Base-by-base conservation (phyloP, 2,329 filamentous ascomycete species). In the Fusarium algeriense region DNA sequence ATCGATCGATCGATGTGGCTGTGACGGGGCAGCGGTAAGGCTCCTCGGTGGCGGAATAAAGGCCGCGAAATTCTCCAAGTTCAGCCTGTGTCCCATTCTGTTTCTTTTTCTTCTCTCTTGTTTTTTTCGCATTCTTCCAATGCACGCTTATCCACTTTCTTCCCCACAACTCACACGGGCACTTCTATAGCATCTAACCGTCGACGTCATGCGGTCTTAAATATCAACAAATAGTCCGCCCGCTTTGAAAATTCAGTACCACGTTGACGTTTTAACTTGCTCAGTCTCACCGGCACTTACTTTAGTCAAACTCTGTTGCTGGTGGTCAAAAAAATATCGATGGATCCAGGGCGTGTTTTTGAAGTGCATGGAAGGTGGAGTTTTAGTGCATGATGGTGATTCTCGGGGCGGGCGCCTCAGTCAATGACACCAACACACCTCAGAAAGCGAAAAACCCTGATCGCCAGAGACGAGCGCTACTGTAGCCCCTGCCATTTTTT, bases 201-300 rank as follows among this genome's bases (percentile, higher is more conserved):
- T 57, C 69, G 71, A 74, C 69, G 71, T 74, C 72, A 74, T 73
- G 37, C 35, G 17, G 32, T 30, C 26, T 60, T 62, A 38, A 55
- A 46, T 49, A 60, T 59, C 66, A 58, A 49, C 45, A 38, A 54
- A 67, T 53, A 58, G 54, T 52, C 28, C 44, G 45, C 52, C 43
- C 35, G 45, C 41, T 54, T 41, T 43, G 26, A 28, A 32, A 43
- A 56, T 41, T 43, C 28, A 48, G 43, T 54, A 46, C 34, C 50
- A 45, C 32, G n/a, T 43, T 37, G 28, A 60, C 58, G 52, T 56
- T 49, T 56, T 32, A 41, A 53, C 56, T 38, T 49, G 55, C 55
- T 68, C 38, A 56, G 35, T 60, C 40, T 55, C 34, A 69, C 38
- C 52, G 69, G 69, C 61, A 60, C 56, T 55, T 48, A 15, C 23